Percentiles rank a stretch among this genome's conserved stretches.
Evolutionary conservation across 176 grass and related monocot genomes (phyloP).

Genomic region (Carex littledalei): DNA sequence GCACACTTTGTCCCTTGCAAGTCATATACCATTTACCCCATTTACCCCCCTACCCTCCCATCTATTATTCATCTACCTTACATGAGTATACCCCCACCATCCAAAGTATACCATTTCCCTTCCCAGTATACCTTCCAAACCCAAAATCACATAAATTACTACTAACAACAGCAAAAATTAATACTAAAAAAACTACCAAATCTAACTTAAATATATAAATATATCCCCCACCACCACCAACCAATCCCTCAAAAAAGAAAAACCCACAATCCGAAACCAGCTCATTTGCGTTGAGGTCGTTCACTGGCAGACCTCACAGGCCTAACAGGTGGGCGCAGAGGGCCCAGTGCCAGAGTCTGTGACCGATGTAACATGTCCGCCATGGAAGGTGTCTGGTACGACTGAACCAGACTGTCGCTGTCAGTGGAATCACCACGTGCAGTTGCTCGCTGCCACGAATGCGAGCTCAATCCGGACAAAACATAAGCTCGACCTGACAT

Average conservation of each 20-base stretch:
- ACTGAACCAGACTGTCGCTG: constrained; percentile 47
- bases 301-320: constrained; percentile 14
- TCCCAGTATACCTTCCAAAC: constrained; percentile 32
- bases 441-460: constrained; percentile 92
- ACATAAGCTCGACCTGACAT: constrained; percentile 73
- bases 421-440: constrained; percentile 73
- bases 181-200: constrained; percentile 15
- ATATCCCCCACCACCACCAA: not conserved
- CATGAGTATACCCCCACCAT: constrained; percentile 36
- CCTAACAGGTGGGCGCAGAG: constrained; percentile 17
- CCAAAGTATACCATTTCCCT: constrained; percentile 20
- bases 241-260: not conserved
- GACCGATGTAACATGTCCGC: constrained; percentile 76
- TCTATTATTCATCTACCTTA: constrained; percentile 35
- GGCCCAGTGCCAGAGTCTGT: constrained; percentile 32
- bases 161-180: constrained; percentile 29
- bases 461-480: constrained; percentile 83
- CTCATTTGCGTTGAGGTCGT: constrained; percentile 32
- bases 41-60: constrained; percentile 26
- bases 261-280: constrained; percentile 17
- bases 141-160: constrained; percentile 35
- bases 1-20: constrained; percentile 1
- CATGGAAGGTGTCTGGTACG: constrained; percentile 90
- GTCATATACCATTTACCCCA: constrained; percentile 13
- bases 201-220: constrained; percentile 10